phyloP scores from a whole-genome alignment of 768 basidiomycete genomes.

The Boletus eberwhitei region DNA sequence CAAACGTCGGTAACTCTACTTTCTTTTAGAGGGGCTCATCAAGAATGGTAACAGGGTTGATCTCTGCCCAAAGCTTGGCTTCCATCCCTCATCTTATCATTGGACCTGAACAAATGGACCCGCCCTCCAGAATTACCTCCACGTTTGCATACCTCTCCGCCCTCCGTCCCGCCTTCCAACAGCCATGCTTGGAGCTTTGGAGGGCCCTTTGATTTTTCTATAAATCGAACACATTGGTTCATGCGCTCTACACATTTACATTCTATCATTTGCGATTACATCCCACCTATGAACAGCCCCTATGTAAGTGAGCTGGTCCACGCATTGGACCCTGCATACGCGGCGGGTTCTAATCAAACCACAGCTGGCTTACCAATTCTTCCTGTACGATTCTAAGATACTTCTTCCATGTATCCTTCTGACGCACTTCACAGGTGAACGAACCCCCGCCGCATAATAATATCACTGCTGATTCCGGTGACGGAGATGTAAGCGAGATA shows the following conservation, averaged over 20 bases:
- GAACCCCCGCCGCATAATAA: neutral
- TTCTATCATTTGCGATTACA: neutral
- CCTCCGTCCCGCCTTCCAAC: neutral
- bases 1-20: neutral
- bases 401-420: neutral
- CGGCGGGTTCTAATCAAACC: no score
- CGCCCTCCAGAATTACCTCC: neutral
- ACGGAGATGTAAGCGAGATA: neutral
- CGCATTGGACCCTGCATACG: neutral
- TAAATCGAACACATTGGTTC: neutral
- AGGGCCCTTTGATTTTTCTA: neutral
- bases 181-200: constrained; percentile 2
- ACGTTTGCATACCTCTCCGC: neutral
- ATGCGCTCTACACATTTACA: neutral
- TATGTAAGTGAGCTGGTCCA: neutral
- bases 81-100: neutral
- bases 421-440: neutral
- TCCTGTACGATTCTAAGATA: neutral
- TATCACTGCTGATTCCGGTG: no score
- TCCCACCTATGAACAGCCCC: neutral
- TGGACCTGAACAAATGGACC: neutral
- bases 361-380: neutral
- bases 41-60: neutral
- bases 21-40: neutral
- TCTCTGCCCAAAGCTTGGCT: neutral